phyloP scores from a whole-genome alignment of 2,329 filamentous ascomycete species.

The Ophiosphaerella korrae region DNA sequence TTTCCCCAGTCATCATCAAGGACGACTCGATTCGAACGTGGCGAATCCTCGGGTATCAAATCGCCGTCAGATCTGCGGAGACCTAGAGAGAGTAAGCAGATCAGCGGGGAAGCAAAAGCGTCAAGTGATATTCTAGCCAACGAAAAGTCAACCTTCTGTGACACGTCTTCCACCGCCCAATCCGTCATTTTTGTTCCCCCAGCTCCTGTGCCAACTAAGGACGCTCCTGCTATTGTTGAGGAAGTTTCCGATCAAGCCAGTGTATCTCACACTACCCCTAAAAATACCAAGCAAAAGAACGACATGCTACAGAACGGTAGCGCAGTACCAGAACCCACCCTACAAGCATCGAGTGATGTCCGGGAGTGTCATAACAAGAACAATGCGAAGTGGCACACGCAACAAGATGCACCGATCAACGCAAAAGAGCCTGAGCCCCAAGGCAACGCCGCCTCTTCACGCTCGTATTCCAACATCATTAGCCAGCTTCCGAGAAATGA shows the following conservation, averaged over 20 bases:
- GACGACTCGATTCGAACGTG: constrained; percentile 18
- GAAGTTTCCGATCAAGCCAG: too few relatives aligned
- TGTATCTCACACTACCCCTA: too few relatives aligned
- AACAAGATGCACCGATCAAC: too few relatives aligned
- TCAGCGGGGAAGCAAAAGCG: constrained; percentile 4
- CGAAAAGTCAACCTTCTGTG: too few relatives aligned
- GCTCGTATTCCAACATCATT: constrained; percentile 35
- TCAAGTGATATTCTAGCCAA: background rate
- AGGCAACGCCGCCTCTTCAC: background rate
- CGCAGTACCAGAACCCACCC: too few relatives aligned
- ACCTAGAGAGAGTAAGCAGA: constrained; percentile 23
- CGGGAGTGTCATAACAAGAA: background rate
- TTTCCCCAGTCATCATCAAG: constrained; percentile 24
- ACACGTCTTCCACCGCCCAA: too few relatives aligned
- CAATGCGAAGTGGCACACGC: background rate
- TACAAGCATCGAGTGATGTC: background rate
- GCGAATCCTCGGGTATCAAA: constrained; percentile 24
- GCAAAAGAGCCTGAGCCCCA: background rate
- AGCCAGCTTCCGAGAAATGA: constrained; percentile 45
- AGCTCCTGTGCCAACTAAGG: background rate
- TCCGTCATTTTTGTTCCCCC: background rate
- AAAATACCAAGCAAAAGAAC: too few relatives aligned
- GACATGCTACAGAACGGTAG: too few relatives aligned
- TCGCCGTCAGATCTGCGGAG: constrained; percentile 43
- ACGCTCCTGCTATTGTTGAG: background rate